Base-by-base conservation (phyloP, 768 basidiomycete species). In the Pisolithus marmoratus region DNA sequence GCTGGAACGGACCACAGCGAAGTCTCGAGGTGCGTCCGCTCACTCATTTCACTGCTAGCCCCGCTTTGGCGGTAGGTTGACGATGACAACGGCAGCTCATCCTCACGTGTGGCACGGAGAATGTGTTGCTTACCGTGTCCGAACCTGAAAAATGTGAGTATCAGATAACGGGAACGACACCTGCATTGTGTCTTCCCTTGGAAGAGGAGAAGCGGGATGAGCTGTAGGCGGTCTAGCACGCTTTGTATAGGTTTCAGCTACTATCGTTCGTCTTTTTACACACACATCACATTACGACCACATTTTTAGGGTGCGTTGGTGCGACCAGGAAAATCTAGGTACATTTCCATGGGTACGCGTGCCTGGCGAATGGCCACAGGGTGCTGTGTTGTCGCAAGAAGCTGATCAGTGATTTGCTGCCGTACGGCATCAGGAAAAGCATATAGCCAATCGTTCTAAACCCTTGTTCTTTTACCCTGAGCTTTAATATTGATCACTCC, bases 101-200 rank as follows among this genome's bases (percentile, higher is more conserved):
- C 44, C 70, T 96, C 49, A 74, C 81, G 2, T 99, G 96, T 59
- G 96, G 93, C 5, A 83, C 78, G 1, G 87, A 94, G 61, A 97
- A 97, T 61, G 78, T 76, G 4, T 68, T 99, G 31, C 69, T 85
- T 14, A 79, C 83, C 1, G 83, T 97, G 5, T 77, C 79, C 42
- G 96, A 99, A 70, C 78, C 94, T 19, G 94, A 98, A 70, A 97
- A 97, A 72, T 98, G 95, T 72, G 92, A 94, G 68, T 97, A 97
- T 61, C 82, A 85, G 62, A 80, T 93, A 61, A 90, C 83, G 9
- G 93, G 79, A 22, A 94, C 90, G 34, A 81, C 82, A 0, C 94
- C 94, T 11, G 92, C 93, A 2, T 68, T 96, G 49, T 97, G 94
- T 65, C 65, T 81, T 26, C 59, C 66, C 2, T 60, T 69, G 36